phyloP scores from a whole-genome alignment of 1,139 yeast species.

The Debaryomyces sp. region DNA sequence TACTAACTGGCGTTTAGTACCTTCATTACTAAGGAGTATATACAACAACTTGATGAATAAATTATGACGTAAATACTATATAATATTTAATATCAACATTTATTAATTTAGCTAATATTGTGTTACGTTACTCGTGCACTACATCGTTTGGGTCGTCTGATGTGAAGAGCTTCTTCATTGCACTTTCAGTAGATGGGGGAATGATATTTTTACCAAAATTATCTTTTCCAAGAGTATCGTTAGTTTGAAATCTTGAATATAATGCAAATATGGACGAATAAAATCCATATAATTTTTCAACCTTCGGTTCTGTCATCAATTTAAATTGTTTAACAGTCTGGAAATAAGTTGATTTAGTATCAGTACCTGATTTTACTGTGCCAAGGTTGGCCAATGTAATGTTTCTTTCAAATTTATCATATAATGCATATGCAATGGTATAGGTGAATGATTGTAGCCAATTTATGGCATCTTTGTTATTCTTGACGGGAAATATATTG shows the following conservation, averaged over 20 bases:
- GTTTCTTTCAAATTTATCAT: conserved; percentile 59
- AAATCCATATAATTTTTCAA: conserved; percentile 36
- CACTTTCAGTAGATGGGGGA: conserved; percentile 41
- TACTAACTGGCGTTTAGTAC: conserved; percentile 25
- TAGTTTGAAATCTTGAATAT: conserved; percentile 27
- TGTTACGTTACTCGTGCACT: conserved; percentile 13
- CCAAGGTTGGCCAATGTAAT: conserved; percentile 56
- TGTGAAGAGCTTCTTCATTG: conserved; percentile 49
- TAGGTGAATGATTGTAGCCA: conserved; percentile 62
- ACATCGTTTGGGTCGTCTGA: conserved; percentile 55
- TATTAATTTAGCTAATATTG: background rate
- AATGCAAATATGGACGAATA: conserved; percentile 43
- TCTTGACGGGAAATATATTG: conserved; percentile 51
- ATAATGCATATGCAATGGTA: conserved; percentile 53
- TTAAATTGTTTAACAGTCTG: conserved; percentile 58
- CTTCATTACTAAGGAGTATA: conserved; percentile 36
- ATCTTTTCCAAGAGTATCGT: conserved; percentile 36
- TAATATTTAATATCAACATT: background rate
- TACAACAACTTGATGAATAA: conserved; percentile 13
- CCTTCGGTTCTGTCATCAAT: conserved; percentile 51
- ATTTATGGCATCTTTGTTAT: conserved; percentile 48
- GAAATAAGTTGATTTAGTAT: conserved; percentile 45
- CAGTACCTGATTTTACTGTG: conserved; percentile 55
- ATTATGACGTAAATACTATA: background rate
- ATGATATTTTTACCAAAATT: conserved; percentile 26